Evolutionary conservation across 805 yeast genomes (phyloP), one percentile per base, ranked within the genome.

Genomic region (Pichia rugopelliculosa): DNA sequence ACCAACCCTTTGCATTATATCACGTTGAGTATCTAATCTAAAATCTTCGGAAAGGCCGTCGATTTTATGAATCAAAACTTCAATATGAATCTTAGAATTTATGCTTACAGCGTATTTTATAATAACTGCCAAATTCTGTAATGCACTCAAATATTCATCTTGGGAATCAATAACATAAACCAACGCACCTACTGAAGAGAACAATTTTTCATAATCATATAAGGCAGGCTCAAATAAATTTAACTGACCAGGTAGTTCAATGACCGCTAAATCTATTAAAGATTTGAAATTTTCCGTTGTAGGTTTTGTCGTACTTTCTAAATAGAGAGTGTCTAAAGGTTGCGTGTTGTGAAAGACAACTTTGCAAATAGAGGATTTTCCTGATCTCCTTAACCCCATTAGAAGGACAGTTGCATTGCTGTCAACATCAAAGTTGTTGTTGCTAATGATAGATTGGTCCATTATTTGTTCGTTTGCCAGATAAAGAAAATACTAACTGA

Each of bases 321-420:
- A 68, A 59, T 91, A 91, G 41, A 91, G 66, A 0, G 98, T 90
- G 59, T 91, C 97, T 51, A 89, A 71, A 1, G 99, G 97, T 60
- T 87, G 96, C 95, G 93, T 88, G 61, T 87, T 86, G 64, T 91
- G 96, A 66, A 93, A 93, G 2, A 93, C 95, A 13, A 93, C 98
- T 61, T 91, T 89, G 59, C 96, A 83, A 27, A 93, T 93, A 3
- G 97, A 89, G 9, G 96, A 87, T 66, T 93, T 93, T 13, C 99
- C 99, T 20, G 91, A 86, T 62, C 87, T 66, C 59, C 96, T 76
- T 33, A 89, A 74, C 1, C 97, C 97, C 96, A 89, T 87, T 47
- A 89, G 66, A 24, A 89, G 72, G 41, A 89, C 80, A 36, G 89
- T 84, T n/a, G 95, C 95, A 60, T 80, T 82, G 36, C 82, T 73